These are phyloP conservation scores for Waitea zeae DNA, from an alignment of 1,284 basidiomycete genomes.

Conservation along the genomic window DNA sequence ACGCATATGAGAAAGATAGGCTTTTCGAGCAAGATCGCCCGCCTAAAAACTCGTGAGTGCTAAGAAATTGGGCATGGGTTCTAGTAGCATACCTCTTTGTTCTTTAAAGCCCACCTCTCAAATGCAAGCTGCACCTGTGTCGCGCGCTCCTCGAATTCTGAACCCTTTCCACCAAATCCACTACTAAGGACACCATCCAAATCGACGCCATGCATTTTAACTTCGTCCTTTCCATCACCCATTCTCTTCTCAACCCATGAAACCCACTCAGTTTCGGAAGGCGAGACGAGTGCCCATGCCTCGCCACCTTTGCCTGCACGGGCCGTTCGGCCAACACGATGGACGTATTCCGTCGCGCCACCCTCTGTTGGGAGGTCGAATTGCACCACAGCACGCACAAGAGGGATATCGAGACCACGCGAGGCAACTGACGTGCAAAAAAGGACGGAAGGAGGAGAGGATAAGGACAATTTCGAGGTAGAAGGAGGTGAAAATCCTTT, in stretches of 20 bases:
- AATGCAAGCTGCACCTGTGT: constrained; percentile 94
- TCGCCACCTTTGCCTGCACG: constrained; percentile 81
- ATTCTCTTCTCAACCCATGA: constrained; percentile 76
- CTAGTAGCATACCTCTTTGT: constrained; percentile 36
- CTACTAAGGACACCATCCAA: constrained; percentile 58
- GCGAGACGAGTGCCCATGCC: constrained; percentile 85
- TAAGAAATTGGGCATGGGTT: constrained; percentile 1
- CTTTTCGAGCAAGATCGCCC: constrained; percentile 61
- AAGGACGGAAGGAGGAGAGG: constrained; percentile 44
- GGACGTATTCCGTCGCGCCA: constrained; percentile 92
- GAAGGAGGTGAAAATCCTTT: constrained; percentile 70
- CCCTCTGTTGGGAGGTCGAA: constrained; percentile 97
- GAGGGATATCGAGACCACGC: constrained; percentile 90
- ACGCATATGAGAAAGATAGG: constrained; percentile 83
- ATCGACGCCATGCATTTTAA: constrained; percentile 38
- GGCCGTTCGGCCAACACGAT: constrained; percentile 93
- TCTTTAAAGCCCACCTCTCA: constrained; percentile 81
- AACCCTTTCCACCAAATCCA: constrained; percentile 87
- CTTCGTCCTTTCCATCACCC: constrained; percentile 24
- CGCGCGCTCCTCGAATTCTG: constrained; percentile 78
- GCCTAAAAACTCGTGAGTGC: constrained; percentile 29
- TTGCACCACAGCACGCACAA: constrained; percentile 90
- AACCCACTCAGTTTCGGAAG: constrained; percentile 80
- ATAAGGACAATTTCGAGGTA: constrained; percentile 15
- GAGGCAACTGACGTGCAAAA: constrained; percentile 96